Conservation (phyloP, 305 asterid species). For the Fraxinus latifolia region DNA sequence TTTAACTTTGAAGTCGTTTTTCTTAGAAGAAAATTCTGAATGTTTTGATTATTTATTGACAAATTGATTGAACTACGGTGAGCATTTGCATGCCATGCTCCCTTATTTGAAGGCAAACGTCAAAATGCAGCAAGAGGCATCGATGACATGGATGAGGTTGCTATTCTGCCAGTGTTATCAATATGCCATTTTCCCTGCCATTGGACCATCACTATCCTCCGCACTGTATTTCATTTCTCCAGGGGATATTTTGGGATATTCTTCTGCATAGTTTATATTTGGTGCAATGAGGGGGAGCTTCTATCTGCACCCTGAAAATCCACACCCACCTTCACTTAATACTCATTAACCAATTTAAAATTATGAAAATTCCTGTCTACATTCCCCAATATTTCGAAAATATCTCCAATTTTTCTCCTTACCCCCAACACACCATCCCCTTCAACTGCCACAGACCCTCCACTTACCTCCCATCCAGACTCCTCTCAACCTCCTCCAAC, state of each 20-base stretch:
- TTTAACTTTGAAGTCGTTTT: slow-evolving; percentile 17
- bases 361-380: background rate
- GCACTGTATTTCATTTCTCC: slow-evolving; percentile 4
- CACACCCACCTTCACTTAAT: background rate
- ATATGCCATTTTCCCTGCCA: background rate
- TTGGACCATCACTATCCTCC: background rate
- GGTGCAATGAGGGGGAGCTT: background rate
- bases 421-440: background rate
- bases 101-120: background rate
- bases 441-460: background rate
- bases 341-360: background rate
- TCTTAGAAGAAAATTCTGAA: slow-evolving; percentile 10
- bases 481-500: background rate
- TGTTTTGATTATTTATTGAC: background rate
- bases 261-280: background rate
- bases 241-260: background rate
- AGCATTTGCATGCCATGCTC: slow-evolving; percentile 6
- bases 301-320: background rate
- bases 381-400: background rate
- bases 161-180: background rate
- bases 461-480: background rate
- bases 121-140: slow-evolving; percentile 9
- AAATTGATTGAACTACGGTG: background rate
- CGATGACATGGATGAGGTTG: slow-evolving; percentile 3
- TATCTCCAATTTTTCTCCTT: background rate